These are phyloP conservation scores for Hypoxylon intermedium DNA, from an alignment of 495 filamentous ascomycete genomes.

Conservation along the genomic window DNA sequence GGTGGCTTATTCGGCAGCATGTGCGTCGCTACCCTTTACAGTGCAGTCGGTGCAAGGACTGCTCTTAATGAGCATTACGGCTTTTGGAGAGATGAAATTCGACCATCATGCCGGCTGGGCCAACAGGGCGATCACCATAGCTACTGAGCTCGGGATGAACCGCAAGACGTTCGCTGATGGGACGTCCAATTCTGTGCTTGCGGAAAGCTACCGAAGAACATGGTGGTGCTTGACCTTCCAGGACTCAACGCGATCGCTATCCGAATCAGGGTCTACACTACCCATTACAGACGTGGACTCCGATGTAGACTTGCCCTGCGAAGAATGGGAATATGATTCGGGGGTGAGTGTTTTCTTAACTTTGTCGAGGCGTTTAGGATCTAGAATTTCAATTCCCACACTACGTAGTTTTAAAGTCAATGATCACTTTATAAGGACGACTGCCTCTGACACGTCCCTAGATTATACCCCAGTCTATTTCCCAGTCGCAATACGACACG, in stretches of 20 bases:
- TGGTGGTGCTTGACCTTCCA: conserved; percentile 79
- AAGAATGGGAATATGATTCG: conserved; percentile 64
- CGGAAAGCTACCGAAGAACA: conserved; percentile 73
- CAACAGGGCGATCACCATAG: conserved; percentile 63
- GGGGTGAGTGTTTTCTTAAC: conserved; percentile 51
- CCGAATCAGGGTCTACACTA: conserved; percentile 33
- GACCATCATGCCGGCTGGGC: conserved; percentile 62
- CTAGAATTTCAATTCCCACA: neutral
- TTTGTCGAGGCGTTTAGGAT: neutral
- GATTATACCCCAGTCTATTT: conserved; percentile 61
- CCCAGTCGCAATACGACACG: conserved; percentile 64
- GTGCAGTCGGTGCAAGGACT: conserved; percentile 71
- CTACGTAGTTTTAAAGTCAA: neutral
- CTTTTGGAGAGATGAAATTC: conserved; percentile 69
- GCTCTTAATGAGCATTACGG: conserved; percentile 68
- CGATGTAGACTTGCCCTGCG: conserved; percentile 67
- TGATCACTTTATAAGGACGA: neutral
- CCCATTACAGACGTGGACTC: conserved; percentile 47
- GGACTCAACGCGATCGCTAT: conserved; percentile 57
- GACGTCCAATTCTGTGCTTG: conserved; percentile 61
- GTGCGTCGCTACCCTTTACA: conserved; percentile 52
- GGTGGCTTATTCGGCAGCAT: conserved; percentile 51
- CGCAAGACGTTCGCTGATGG: conserved; percentile 57
- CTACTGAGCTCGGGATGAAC: conserved; percentile 72
- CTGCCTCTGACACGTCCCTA: conserved; percentile 33